Conservation (phyloP, 108 stramenopile genomes). For the Ochromonas danica region DNA sequence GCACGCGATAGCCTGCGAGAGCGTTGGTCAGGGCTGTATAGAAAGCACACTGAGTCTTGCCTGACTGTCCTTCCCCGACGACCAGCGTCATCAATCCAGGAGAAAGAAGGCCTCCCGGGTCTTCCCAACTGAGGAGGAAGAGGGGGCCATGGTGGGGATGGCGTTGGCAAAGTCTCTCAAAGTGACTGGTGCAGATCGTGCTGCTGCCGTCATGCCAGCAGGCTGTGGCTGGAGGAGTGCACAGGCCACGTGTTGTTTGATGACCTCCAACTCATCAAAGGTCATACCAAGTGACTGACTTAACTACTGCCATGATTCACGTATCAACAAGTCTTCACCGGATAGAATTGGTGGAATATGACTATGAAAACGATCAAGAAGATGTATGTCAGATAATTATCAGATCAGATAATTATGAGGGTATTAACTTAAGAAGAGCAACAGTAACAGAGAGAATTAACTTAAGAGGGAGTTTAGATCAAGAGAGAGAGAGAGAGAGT, state of each 20-base stretch:
- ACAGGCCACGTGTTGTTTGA: conserved; percentile 5
- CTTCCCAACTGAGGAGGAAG: conserved; percentile 9
- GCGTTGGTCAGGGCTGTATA: conserved; percentile 5
- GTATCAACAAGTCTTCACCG: conserved; percentile 9
- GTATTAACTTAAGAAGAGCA: conserved; percentile 17
- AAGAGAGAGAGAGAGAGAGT: background rate
- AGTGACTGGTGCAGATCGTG: conserved; percentile 9
- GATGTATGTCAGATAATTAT: background rate
- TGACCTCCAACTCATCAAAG: conserved; percentile 15
- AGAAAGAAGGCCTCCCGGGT: conserved; percentile 13
- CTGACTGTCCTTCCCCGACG: conserved; percentile 12
- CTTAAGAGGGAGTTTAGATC: too few relatives aligned
- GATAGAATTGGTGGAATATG: conserved; percentile 9
- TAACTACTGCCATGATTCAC: conserved; percentile 15
- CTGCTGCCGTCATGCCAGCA: conserved; percentile 12
- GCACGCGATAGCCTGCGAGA: conserved; percentile 12
- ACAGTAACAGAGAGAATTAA: too few relatives aligned
- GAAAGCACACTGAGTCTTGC: conserved; percentile 9
- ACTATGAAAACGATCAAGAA: conserved; percentile 17
- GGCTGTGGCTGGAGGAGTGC: conserved; percentile 8
- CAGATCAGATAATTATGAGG: background rate
- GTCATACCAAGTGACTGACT: conserved; percentile 15
- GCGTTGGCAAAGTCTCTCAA: conserved; percentile 1
- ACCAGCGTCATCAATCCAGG: conserved; percentile 13
- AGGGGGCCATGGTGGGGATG: conserved; percentile 4